A percentile compares a stretch with the other conserved stretches of the same genome.
Conservation (phyloP, 306 rosid genomes). For the Albizia julibrissin region DNA sequence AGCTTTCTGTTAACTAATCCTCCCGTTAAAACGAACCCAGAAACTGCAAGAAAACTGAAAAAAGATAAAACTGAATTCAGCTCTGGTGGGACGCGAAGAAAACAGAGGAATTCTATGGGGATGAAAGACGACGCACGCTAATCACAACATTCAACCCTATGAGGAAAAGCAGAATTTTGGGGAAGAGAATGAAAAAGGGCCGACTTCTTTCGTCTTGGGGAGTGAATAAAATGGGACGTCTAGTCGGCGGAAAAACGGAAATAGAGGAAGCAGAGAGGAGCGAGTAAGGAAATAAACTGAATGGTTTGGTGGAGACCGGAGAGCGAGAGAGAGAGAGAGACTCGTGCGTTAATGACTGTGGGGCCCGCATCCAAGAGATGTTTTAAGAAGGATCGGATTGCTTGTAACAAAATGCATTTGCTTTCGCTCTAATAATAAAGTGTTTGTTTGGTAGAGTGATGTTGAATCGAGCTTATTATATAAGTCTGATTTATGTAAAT, state of each 20-base stretch:
- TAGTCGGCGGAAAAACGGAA: slow-evolving; percentile 4
- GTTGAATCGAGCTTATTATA: too few species aligned
- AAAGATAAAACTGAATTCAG: slow-evolving; percentile 15
- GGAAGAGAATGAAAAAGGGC: background rate
- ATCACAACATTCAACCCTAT: slow-evolving; percentile 12
- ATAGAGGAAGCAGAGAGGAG: slow-evolving; percentile 14
- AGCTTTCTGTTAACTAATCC: background rate
- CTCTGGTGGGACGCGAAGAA: background rate
- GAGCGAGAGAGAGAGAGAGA: background rate
- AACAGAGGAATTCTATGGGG: slow-evolving; percentile 12
- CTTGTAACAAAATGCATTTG: background rate
- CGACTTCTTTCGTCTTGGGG: slow-evolving; percentile 6
- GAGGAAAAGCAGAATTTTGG: background rate
- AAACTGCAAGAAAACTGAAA: background rate
- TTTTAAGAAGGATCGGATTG: slow-evolving; percentile 22
- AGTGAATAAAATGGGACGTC: slow-evolving; percentile 14
- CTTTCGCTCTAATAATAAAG: too few species aligned
- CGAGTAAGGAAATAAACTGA: slow-evolving; percentile 12
- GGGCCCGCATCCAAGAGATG: slow-evolving; percentile 10
- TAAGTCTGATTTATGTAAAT: too few species aligned
- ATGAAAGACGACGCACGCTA: background rate
- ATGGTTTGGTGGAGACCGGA: background rate
- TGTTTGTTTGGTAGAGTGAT: too few species aligned
- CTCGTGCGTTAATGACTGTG: slow-evolving; percentile 11
- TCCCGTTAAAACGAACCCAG: background rate